Conservation (phyloP, 306 rosid species). For the Casuarina cunninghamiana region DNA sequence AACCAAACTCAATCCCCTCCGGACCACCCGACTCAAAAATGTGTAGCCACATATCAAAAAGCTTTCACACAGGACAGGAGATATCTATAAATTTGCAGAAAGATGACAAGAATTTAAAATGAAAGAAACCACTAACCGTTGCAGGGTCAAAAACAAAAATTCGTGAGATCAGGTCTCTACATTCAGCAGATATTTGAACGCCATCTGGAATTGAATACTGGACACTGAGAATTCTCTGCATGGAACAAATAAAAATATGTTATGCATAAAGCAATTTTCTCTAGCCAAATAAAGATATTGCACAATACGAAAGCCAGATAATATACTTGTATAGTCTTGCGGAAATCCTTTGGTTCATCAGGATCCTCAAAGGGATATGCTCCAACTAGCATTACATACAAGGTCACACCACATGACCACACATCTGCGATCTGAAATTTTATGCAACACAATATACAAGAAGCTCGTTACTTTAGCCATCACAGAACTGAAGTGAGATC, state of each 20-base stretch:
- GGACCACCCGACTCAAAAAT: background rate
- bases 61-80: background rate
- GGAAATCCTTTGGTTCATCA: constrained; percentile 75
- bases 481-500: background rate
- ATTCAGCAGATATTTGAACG: constrained; percentile 69
- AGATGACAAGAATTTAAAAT: background rate
- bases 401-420: constrained; percentile 97
- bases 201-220: constrained; percentile 82
- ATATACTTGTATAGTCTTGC: constrained; percentile 87
- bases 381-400: constrained; percentile 89
- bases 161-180: constrained; percentile 72
- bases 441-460: constrained; percentile 25
- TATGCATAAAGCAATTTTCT: constrained; percentile 29
- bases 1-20: too few relatives aligned
- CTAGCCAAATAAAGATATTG: constrained; percentile 12
- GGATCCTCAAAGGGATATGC: constrained; percentile 96
- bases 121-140: constrained; percentile 42
- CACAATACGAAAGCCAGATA: constrained; percentile 15
- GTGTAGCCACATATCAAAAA: constrained; percentile 8
- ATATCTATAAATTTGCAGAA: constrained; percentile 15
- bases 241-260: constrained; percentile 33
- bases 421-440: constrained; percentile 81
- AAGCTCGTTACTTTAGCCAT: constrained; percentile 5
- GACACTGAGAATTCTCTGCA: constrained; percentile 77
- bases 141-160: constrained; percentile 84